Evolutionary conservation across 2,329 filamentous ascomycete genomes (phyloP).

Genomic region (Aspergillus fijiensis): DNA sequence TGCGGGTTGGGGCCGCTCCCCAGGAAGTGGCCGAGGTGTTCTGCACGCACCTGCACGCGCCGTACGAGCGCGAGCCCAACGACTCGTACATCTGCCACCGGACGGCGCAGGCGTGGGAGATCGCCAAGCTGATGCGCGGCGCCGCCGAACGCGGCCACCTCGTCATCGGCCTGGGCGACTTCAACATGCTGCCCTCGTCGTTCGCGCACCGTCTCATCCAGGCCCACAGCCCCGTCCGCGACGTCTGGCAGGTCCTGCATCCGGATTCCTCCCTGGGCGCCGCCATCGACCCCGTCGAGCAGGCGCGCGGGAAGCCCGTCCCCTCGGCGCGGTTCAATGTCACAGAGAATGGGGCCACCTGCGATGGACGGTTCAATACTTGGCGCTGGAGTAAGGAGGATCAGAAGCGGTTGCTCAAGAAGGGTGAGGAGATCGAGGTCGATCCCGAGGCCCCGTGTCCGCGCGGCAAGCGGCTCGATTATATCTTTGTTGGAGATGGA

Average conservation of each 20-base stretch:
- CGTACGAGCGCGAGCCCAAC: slow-evolving; percentile 75
- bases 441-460: slow-evolving; percentile 67
- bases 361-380: slow-evolving; percentile 82
- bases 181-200: slow-evolving; percentile 91
- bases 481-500: slow-evolving; percentile 76
- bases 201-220: slow-evolving; percentile 81
- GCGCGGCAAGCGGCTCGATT: slow-evolving; percentile 84
- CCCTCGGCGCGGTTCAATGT: slow-evolving; percentile 80
- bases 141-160: slow-evolving; percentile 79
- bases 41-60: slow-evolving; percentile 87
- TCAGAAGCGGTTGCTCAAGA: slow-evolving; percentile 62
- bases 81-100: slow-evolving; percentile 90
- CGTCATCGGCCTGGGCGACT: slow-evolving; percentile 84
- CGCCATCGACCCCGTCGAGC: slow-evolving; percentile 66
- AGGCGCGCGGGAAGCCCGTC: slow-evolving; percentile 62
- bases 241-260: slow-evolving; percentile 81
- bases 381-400: slow-evolving; percentile 82
- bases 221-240: slow-evolving; percentile 71
- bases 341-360: slow-evolving; percentile 78
- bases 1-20: slow-evolving; percentile 65
- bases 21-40: slow-evolving; percentile 82
- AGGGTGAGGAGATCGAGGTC: slow-evolving; percentile 63
- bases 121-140: slow-evolving; percentile 81
- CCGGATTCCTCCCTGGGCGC: slow-evolving; percentile 80
- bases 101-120: slow-evolving; percentile 91